phyloP scores from a whole-genome alignment of 331 rosid genomes.

The Malus hybrid region DNA sequence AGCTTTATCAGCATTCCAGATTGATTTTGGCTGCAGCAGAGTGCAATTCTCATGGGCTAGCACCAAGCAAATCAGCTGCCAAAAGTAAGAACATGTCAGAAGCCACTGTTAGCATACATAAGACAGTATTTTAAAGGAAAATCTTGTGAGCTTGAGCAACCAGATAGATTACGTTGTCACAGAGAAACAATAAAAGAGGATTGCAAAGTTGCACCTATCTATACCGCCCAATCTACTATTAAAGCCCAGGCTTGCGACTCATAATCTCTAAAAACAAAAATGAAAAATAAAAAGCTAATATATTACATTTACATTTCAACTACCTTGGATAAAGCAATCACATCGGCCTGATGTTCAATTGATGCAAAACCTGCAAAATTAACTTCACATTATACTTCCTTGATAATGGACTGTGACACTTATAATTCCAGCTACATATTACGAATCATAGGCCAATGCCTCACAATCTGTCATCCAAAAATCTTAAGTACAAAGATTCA shows the following conservation, averaged over 20 bases:
- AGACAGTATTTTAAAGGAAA: not conserved
- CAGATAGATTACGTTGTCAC: not conserved
- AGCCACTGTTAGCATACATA: constrained; percentile 12
- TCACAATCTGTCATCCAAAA: not conserved
- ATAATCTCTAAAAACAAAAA: constrained; percentile 10
- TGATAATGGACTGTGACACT: not conserved
- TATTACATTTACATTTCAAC: not conserved
- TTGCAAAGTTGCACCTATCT: not conserved
- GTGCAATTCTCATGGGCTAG: constrained; percentile 52
- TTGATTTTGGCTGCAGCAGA: constrained; percentile 64
- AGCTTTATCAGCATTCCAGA: constrained; percentile 54
- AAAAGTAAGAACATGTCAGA: constrained; percentile 27
- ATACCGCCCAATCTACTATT: no score
- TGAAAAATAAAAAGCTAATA: constrained; percentile 5
- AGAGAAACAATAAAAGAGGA: not conserved
- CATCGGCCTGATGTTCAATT: constrained; percentile 53
- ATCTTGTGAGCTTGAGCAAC: constrained; percentile 1
- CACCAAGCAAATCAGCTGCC: constrained; percentile 81
- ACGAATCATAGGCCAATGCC: not conserved
- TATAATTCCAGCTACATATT: not conserved
- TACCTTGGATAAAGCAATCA: constrained; percentile 74
- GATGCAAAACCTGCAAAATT: constrained; percentile 49
- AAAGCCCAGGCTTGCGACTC: not conserved
- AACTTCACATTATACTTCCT: constrained; percentile 11
- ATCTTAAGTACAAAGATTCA: not conserved